Evolutionary conservation across 1,139 yeast species (phyloP).

Genomic region (Spencermartinsiella ligniputridi): DNA sequence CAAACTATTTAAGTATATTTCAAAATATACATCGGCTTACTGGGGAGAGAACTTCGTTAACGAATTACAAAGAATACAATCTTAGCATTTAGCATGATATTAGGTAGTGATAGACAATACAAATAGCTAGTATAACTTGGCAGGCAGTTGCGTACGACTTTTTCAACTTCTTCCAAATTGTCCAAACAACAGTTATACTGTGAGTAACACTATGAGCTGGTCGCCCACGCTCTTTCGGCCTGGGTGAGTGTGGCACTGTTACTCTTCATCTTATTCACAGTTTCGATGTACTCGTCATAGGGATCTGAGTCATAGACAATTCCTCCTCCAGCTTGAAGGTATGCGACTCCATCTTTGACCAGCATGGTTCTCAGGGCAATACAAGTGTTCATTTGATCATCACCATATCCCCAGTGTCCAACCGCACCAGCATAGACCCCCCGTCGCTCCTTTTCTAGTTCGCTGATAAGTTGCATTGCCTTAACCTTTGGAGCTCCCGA

Average conservation of each 20-base stretch:
- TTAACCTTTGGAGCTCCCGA: constrained; percentile 96
- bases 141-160: too few species aligned
- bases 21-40: constrained; percentile 88
- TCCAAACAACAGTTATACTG: too few species aligned
- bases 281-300: constrained; percentile 90
- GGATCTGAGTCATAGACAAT: constrained; percentile 94
- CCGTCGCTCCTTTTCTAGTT: constrained; percentile 83
- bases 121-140: too few species aligned
- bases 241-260: constrained; percentile 44
- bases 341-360: constrained; percentile 82
- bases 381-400: constrained; percentile 92
- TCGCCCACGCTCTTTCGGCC: constrained; percentile 7
- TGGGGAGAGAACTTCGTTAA: constrained; percentile 98
- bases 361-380: constrained; percentile 97
- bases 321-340: constrained; percentile 98
- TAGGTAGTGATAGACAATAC: too few species aligned
- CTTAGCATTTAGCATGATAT: too few species aligned
- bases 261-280: constrained; percentile 95
- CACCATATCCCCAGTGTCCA: constrained; percentile 97
- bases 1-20: constrained; percentile 78
- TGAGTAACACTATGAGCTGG: too few species aligned
- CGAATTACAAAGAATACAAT: constrained; percentile 46
- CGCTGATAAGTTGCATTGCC: constrained; percentile 93
- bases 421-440: constrained; percentile 99
- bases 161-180: too few species aligned